phyloP scores from a whole-genome alignment of 805 yeast species.

The Ogataea kodamae region DNA sequence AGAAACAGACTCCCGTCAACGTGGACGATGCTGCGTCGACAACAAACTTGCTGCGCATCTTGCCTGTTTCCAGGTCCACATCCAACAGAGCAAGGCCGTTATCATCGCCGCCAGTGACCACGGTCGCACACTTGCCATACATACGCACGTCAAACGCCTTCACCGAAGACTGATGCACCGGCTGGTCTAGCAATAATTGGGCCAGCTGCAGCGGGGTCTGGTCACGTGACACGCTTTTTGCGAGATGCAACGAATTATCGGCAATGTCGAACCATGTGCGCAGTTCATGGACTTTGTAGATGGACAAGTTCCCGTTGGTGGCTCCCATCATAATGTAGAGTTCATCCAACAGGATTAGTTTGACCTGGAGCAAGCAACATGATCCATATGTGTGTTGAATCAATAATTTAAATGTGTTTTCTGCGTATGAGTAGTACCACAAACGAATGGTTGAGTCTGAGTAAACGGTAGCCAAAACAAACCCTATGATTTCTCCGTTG shows the following conservation, averaged over 20 bases:
- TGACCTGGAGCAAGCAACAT: constrained; percentile 71
- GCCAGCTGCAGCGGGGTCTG: neutral
- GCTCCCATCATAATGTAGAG: constrained; percentile 54
- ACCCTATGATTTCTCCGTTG: constrained; percentile 35
- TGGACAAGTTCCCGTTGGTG: constrained; percentile 76
- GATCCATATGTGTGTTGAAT: constrained; percentile 56
- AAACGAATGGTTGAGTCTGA: constrained; percentile 77
- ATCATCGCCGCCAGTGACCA: constrained; percentile 91
- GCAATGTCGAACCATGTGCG: constrained; percentile 12
- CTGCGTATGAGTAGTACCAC: constrained; percentile 48
- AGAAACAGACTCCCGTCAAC: constrained; percentile 57
- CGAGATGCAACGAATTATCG: constrained; percentile 2
- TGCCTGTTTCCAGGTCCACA: constrained; percentile 20
- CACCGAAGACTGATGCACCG: constrained; percentile 82
- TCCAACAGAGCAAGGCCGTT: constrained; percentile 55
- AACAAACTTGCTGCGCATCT: constrained; percentile 27
- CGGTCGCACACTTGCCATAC: constrained; percentile 15
- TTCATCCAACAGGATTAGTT: constrained; percentile 33
- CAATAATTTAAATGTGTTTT: constrained; percentile 41
- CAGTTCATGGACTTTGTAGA: constrained; percentile 50
- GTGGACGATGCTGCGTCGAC: constrained; percentile 81
- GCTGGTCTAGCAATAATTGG: constrained; percentile 38
- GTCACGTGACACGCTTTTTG: neutral
- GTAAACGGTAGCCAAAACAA: constrained; percentile 65
- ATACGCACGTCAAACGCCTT: constrained; percentile 48